phyloP scores from a whole-genome alignment of 768 basidiomycete genomes.

The Termitomyces sp. region DNA sequence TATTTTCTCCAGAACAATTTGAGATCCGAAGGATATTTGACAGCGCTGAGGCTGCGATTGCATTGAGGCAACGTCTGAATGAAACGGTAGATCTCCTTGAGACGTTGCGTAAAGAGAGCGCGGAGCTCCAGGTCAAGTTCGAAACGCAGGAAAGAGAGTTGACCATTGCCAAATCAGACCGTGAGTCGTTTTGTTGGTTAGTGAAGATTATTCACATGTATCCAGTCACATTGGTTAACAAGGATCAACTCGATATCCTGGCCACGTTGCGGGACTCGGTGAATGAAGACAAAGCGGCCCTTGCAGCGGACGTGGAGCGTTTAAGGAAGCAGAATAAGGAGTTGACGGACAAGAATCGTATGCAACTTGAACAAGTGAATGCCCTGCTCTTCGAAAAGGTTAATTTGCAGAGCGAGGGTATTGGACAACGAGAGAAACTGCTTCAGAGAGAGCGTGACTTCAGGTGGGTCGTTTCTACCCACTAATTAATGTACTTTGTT shows the following conservation, averaged over 20 bases:
- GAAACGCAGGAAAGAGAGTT: constrained; percentile 63
- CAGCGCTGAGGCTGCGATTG: constrained; percentile 84
- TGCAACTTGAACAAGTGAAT: constrained; percentile 89
- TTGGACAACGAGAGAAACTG: constrained; percentile 83
- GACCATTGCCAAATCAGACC: constrained; percentile 78
- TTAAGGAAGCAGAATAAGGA: constrained; percentile 67
- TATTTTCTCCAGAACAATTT: constrained; percentile 3
- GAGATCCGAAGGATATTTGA: constrained; percentile 4
- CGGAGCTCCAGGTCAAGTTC: constrained; percentile 67
- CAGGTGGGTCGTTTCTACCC: constrained; percentile 43
- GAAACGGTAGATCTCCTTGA: constrained; percentile 86
- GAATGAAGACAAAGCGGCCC: constrained; percentile 75
- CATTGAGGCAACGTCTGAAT: constrained; percentile 80
- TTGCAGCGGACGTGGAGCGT: constrained; percentile 64
- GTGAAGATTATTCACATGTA: background rate
- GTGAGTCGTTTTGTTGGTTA: constrained; percentile 38
- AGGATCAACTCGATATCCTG: constrained; percentile 90
- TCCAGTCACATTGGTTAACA: constrained; percentile 87
- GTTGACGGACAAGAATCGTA: constrained; percentile 75
- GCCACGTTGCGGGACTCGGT: constrained; percentile 82
- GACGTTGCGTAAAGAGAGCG: constrained; percentile 55
- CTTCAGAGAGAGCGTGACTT: constrained; percentile 83
- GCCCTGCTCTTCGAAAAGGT: constrained; percentile 87
- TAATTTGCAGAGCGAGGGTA: constrained; percentile 84
- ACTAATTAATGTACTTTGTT: background rate